These are phyloP conservation scores for Pleurotus tuber-regium DNA, from an alignment of 768 basidiomycete species.

Conservation along the genomic window DNA sequence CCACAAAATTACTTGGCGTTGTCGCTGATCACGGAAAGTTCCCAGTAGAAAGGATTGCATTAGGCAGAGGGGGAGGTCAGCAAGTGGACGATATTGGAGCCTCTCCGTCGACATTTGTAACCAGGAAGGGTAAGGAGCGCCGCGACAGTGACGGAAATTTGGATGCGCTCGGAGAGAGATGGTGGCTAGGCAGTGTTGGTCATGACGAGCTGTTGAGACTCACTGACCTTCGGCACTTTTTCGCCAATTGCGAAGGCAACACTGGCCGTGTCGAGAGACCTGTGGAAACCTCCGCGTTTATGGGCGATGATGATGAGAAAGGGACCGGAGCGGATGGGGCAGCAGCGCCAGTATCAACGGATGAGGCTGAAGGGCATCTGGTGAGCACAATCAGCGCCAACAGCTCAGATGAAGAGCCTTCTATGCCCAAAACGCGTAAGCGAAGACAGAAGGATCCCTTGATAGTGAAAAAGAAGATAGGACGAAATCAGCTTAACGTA, in stretches of 20 bases:
- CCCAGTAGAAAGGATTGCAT: conserved; percentile 83
- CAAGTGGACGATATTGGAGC: conserved; percentile 20
- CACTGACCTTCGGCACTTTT: conserved; percentile 80
- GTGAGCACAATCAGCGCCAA: conserved; percentile 17
- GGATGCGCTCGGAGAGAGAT: conserved; percentile 22
- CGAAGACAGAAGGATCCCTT: conserved; percentile 53
- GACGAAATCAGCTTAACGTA: conserved; percentile 54
- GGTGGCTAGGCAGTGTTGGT: conserved; percentile 92
- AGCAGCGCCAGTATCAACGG: conserved; percentile 20
- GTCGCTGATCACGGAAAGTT: conserved; percentile 91
- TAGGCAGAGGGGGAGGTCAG: conserved; percentile 42
- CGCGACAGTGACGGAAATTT: conserved; percentile 14
- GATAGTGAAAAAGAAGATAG: conserved; percentile 51
- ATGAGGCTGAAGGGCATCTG: conserved; percentile 18
- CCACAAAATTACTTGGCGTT: conserved; percentile 86
- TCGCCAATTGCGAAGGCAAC: conserved; percentile 23
- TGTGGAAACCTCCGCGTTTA: not conserved
- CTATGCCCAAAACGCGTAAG: conserved; percentile 48
- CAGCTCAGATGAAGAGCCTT: conserved; percentile 24
- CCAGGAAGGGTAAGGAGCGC: not conserved
- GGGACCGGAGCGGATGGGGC: conserved; percentile 45
- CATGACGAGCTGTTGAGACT: conserved; percentile 86
- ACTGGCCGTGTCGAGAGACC: not conserved
- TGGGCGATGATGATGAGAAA: conserved; percentile 34
- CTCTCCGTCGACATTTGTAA: conserved; percentile 8